These are phyloP conservation scores for Aristolochia fimbriata DNA, from an alignment of 164 flowering plant species.

Conservation along the genomic window DNA sequence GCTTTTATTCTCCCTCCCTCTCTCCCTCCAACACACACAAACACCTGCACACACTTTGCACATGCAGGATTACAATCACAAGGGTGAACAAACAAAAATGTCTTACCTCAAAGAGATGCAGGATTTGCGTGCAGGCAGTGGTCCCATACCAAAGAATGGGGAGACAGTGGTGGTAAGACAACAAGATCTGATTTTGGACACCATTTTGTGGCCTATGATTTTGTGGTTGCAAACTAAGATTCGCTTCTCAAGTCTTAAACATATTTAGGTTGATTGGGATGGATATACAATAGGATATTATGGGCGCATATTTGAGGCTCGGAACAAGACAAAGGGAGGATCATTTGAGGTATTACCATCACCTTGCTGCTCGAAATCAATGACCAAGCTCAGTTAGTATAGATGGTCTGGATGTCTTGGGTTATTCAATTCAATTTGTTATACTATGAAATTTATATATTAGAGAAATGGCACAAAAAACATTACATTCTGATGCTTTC, in stretches of 20 bases:
- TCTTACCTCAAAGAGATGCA: slow-evolving; percentile 22
- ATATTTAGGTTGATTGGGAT: slow-evolving; percentile 84
- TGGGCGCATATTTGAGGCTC: slow-evolving; percentile 98
- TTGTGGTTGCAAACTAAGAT: slow-evolving; percentile 6
- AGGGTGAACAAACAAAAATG: too few relatives aligned
- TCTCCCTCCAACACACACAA: too few relatives aligned
- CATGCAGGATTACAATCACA: too few relatives aligned
- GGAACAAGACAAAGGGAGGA: slow-evolving; percentile 96
- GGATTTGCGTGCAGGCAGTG: slow-evolving; percentile 80
- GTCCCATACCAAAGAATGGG: slow-evolving; percentile 77
- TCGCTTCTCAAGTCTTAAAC: slow-evolving; percentile 8
- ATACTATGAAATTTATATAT: too few relatives aligned
- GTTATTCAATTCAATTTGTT: not conserved
- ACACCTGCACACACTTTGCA: too few relatives aligned
- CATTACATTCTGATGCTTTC: not conserved
- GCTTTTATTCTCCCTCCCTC: too few relatives aligned
- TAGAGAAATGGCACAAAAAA: not conserved
- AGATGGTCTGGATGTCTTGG: too few relatives aligned
- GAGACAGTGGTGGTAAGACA: slow-evolving; percentile 84
- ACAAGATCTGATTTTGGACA: not conserved
- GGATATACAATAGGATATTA: slow-evolving; percentile 96
- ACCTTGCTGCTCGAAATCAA: not conserved
- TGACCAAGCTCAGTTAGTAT: too few relatives aligned
- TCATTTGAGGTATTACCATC: slow-evolving; percentile 63
- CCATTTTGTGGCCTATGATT: not conserved